Percentiles rank a stretch among this genome's conserved stretches.
Conservation (phyloP, 78 protist genomes). For the Polysphondylium violaceum region DNA sequence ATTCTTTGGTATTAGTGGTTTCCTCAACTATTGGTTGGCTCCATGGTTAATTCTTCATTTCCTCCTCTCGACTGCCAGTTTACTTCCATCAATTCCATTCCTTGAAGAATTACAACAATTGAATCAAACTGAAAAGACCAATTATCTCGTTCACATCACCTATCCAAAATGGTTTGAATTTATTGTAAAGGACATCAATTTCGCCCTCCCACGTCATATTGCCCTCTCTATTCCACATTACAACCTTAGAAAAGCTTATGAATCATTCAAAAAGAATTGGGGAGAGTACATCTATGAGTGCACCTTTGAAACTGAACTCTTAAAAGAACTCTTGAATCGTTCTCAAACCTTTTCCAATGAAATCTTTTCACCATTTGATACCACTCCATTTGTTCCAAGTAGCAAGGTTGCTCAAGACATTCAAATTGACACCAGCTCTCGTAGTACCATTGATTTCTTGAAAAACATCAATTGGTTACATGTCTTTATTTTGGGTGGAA, state of each 20-base stretch:
- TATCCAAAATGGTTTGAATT: conserved; percentile 76
- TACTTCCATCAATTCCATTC: conserved; percentile 62
- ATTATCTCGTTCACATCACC: conserved; percentile 60
- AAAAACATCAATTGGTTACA: conserved; percentile 75
- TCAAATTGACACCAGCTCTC: conserved; percentile 1
- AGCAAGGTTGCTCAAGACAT: conserved; percentile 4
- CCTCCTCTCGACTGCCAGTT: conserved; percentile 32
- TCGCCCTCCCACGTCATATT: conserved; percentile 60
- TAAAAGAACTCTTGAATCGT: conserved; percentile 23
- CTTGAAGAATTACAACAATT: conserved; percentile 34
- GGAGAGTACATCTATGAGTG: conserved; percentile 69
- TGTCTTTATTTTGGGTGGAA: conserved; percentile 15
- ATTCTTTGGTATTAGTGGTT: conserved; percentile 61
- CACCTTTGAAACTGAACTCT: conserved; percentile 29
- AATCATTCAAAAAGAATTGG: conserved; percentile 60
- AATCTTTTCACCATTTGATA: conserved; percentile 70
- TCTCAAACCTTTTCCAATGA: conserved; percentile 54
- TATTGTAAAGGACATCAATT: conserved; percentile 58
- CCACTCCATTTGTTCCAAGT: conserved; percentile 23
- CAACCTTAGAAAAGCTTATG: conserved; percentile 58
- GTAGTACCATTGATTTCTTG: conserved; percentile 34
- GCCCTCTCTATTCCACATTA: conserved; percentile 69
- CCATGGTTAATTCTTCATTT: conserved; percentile 72
- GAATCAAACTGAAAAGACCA: conserved; percentile 4
- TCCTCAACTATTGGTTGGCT: conserved; percentile 72